Base-by-base conservation (phyloP, 2,329 filamentous ascomycete species). In the Fulvia fulva region DNA sequence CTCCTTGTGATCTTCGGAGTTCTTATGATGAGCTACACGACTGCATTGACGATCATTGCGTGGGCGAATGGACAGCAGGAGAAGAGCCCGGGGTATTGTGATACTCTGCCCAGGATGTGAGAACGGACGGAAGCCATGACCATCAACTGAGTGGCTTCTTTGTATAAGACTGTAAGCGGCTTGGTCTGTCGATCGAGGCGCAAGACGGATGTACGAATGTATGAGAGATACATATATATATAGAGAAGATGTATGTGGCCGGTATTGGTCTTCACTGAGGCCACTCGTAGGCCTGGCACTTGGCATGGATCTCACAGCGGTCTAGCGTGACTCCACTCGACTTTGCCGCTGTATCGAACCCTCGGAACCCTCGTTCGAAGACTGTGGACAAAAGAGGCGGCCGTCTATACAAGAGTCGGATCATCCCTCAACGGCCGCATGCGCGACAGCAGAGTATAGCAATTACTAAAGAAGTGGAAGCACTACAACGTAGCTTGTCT, bases 11-110 rank as follows among this genome's bases (percentile, higher is more conserved):
- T 91, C 57, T 91, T 97, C 68, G 94, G 94, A 7, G 77, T 92
- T 54, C 74, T 91, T 19, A 90, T 90, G 67, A 99, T 97, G 89
- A 83, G 84, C 5, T 99, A 99, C 74, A 96, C 94, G 0, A 97
- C 94, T 0, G 81, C 83, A 34, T 78, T 97, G 68, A 99, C 94
- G 0, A 78, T 97, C 50, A 83, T 87, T 71, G 95, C 89, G 74
- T 99, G 94, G 95, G 84, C 89, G 6, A 81, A 79, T 52, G 84
- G 85, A 4, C 73, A 74, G 19, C 56, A 65, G 37, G 74, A 74
- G 3, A 80, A 80, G 62, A 68, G 79, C 12, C 84, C 85, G 1
- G 84, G 85, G 30, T 88, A 88, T 71, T 89, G 86, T 70, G 86
- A 88, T 56, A 50, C 47, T 65, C 53, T 23, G 47, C 59, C 37